Base-by-base conservation (phyloP, 305 asterid species). In the Plantago coronopus region DNA sequence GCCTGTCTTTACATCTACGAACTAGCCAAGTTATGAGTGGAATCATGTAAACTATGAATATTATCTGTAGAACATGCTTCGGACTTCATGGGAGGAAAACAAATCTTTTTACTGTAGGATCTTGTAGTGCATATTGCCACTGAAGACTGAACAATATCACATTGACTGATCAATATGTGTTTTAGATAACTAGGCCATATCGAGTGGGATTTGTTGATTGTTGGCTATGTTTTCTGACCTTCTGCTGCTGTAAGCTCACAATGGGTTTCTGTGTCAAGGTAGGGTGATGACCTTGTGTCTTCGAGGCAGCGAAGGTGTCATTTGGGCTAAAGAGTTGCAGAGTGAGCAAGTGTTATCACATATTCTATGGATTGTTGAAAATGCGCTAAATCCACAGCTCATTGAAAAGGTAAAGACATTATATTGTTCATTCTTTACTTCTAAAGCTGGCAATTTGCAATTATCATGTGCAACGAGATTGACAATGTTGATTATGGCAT, bases 281-380 rank as follows among this genome's bases (percentile, higher is more conserved):
- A 93, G 97, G 91, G 81, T 80, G 73, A 72, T 85, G 19, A 79
- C 83, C 57, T 79, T 82, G 78, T 82, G 87, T 67, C 80, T 89
- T 78, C 89, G 73, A 82, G 85, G 89, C 31, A 69, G 77, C 55
- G 93, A 85, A 72, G 79, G 86, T 72, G 71, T 62, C 59, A 17
- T 69, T 31, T 87, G 95, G 96, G 85, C 85, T 27, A 85, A 89
- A 71, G 86, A 80, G 25, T 76, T 93, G 83, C 81, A 76, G 63
- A 55, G 79, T 62, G 94, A 89, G 71, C 83, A 80, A 48, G 66
- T 79, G 61, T 72, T 89, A 54, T 74, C 84, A 70, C 99, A 91
- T 63, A 77, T 89, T 60, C 65, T 93, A 53, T 93, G 99, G 97
- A 74, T 93, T 72, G 75, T 77, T 59, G 97, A 93, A 74, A 93